phyloP scores from a whole-genome alignment of 805 yeast genomes.

The Priceomyces melissophilus region DNA sequence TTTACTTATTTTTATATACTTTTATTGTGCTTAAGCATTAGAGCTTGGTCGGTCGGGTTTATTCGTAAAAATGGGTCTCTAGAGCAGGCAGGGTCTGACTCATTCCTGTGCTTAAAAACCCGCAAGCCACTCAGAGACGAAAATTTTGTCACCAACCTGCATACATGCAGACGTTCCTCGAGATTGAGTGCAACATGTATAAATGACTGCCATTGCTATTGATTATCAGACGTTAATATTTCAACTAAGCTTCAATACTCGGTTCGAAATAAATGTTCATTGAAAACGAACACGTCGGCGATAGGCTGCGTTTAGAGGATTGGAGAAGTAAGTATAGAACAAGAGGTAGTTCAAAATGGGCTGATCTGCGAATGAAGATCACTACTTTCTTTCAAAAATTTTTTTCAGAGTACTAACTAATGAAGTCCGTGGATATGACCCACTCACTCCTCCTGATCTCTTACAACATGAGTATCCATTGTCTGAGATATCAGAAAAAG shows the following conservation, averaged over 20 bases:
- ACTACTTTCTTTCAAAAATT: too few species aligned
- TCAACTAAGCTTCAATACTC: not conserved
- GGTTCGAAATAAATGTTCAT: conserved; percentile 60
- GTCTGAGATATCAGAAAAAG: conserved; percentile 53
- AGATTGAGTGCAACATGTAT: not conserved
- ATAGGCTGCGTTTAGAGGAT: conserved; percentile 62
- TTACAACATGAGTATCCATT: conserved; percentile 83
- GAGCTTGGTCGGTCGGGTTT: too few species aligned
- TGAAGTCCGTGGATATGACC: conserved; percentile 76
- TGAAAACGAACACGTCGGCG: conserved; percentile 80
- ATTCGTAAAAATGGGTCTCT: too few species aligned
- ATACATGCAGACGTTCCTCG: not conserved
- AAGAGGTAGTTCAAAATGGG: not conserved
- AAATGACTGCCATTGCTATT: not conserved
- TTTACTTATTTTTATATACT: too few species aligned
- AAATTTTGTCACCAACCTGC: conserved; percentile 1
- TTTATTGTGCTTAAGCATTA: too few species aligned
- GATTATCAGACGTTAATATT: not conserved
- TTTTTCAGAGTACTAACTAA: conserved; percentile 12
- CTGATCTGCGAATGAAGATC: not conserved
- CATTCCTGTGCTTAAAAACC: not conserved
- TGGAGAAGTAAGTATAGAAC: conserved; percentile 43
- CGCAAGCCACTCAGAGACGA: not conserved
- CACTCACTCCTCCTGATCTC: conserved; percentile 91
- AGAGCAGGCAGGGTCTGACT: too few species aligned